Evolutionary conservation across 257 asterid species (phyloP).

Genomic region (Salvia hispanica): DNA sequence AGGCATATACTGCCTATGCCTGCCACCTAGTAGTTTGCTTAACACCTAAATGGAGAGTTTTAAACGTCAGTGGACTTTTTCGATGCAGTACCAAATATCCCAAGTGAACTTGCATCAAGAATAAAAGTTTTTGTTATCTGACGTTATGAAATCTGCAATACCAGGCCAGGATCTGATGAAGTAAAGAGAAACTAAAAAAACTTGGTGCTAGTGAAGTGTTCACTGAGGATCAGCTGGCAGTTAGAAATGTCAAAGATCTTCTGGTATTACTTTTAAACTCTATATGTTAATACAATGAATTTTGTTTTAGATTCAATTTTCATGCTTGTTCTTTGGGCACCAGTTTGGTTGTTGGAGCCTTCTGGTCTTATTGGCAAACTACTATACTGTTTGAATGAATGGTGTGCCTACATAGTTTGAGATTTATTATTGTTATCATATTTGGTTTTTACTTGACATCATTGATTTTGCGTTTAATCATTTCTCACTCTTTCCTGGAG

Average conservation of each 20-base stretch:
- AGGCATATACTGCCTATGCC: slow-evolving; percentile 14
- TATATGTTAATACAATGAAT: neutral
- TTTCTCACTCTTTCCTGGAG: slow-evolving; percentile 24
- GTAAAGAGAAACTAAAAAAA: slow-evolving; percentile 71
- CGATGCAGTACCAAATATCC: slow-evolving; percentile 1
- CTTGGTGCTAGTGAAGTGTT: slow-evolving; percentile 90
- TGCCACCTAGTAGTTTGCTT: slow-evolving; percentile 12
- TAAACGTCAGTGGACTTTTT: slow-evolving; percentile 3
- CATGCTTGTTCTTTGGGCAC: neutral
- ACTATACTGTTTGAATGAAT: slow-evolving; percentile 5
- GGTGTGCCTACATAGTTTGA: slow-evolving; percentile 15
- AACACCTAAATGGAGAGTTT: slow-evolving; percentile 1
- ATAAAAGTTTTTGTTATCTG: slow-evolving; percentile 22
- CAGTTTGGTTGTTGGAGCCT: neutral
- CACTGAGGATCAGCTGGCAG: slow-evolving; percentile 80
- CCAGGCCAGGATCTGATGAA: slow-evolving; percentile 88
- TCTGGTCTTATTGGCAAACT: slow-evolving; percentile 19
- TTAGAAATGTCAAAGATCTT: slow-evolving; percentile 71
- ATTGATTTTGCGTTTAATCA: slow-evolving; percentile 11
- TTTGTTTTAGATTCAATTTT: neutral
- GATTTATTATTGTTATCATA: neutral
- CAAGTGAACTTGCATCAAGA: slow-evolving; percentile 22
- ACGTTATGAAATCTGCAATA: slow-evolving; percentile 27
- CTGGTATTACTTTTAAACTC: slow-evolving; percentile 57
- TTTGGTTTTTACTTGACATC: slow-evolving; percentile 13